Conservation (phyloP, 225 moss, liverwort and hornwort genomes). For the Thuidium tamariscinum region DNA sequence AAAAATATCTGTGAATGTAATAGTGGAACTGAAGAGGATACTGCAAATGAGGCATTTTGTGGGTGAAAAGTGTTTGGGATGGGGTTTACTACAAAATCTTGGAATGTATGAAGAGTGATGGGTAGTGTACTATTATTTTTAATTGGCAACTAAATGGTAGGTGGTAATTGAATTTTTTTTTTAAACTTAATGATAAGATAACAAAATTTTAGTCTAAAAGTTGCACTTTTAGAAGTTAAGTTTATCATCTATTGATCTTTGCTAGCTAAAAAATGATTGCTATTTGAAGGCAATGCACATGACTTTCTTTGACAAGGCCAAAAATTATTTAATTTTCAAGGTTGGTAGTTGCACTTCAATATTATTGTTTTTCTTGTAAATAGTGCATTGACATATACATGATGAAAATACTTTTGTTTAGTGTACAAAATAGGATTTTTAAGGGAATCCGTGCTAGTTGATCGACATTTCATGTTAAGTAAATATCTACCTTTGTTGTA, state of each 20-base stretch:
- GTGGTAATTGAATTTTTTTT: background rate
- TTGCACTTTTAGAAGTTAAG: background rate
- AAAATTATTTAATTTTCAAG: no score
- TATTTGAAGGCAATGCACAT: background rate
- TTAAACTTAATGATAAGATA: background rate
- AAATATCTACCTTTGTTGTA: no score
- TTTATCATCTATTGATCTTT: background rate
- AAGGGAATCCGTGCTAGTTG: no score
- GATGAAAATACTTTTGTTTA: no score
- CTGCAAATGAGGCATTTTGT: background rate
- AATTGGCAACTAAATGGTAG: background rate
- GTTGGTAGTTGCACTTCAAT: no score
- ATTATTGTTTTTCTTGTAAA: no score
- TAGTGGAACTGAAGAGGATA: no score
- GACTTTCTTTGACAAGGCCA: background rate
- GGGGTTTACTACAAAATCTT: background rate
- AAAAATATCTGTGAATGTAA: no score
- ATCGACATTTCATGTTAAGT: no score
- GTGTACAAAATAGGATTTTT: no score
- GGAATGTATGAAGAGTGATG: background rate
- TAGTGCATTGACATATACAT: no score
- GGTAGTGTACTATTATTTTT: background rate
- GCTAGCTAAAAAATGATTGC: background rate
- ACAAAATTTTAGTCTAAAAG: background rate
- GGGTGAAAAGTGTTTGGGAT: background rate